Percentiles rank a stretch among this genome's conserved stretches.
phyloP scores from a whole-genome alignment of 2,329 filamentous ascomycete genomes.

The Ophiostoma sp. region DNA sequence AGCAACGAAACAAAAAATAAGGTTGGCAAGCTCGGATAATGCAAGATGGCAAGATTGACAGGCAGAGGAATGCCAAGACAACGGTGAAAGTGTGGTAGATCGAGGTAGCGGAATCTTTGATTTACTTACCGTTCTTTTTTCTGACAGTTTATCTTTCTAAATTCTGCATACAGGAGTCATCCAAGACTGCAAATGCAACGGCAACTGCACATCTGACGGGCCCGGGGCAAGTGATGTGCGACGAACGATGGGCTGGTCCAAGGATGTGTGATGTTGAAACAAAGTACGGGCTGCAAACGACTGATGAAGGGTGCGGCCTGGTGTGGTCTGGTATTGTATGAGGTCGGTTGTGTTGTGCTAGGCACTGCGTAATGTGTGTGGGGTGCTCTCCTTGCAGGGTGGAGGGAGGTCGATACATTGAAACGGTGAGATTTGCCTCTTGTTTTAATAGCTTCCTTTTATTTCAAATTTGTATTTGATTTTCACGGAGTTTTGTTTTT shows the following conservation, averaged over 20 bases:
- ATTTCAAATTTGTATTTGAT: neutral
- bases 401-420: neutral
- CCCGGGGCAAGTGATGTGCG: neutral
- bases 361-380: neutral
- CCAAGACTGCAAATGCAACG: neutral
- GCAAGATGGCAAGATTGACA: neutral
- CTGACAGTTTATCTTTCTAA: neutral
- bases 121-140: neutral
- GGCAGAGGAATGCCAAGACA: neutral
- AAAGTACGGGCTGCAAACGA: neutral
- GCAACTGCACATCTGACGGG: neutral
- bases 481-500: neutral
- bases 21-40: neutral
- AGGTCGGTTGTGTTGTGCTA: neutral
- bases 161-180: no score
- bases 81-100: neutral
- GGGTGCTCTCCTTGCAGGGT: neutral
- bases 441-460: neutral
- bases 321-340: no score
- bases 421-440: neutral
- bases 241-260: neutral
- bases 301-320: neutral
- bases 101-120: neutral
- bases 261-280: neutral
- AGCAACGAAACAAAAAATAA: conserved; percentile 1